Base-by-base conservation (phyloP, 169 alveolate species). In the Neospora caninum region DNA sequence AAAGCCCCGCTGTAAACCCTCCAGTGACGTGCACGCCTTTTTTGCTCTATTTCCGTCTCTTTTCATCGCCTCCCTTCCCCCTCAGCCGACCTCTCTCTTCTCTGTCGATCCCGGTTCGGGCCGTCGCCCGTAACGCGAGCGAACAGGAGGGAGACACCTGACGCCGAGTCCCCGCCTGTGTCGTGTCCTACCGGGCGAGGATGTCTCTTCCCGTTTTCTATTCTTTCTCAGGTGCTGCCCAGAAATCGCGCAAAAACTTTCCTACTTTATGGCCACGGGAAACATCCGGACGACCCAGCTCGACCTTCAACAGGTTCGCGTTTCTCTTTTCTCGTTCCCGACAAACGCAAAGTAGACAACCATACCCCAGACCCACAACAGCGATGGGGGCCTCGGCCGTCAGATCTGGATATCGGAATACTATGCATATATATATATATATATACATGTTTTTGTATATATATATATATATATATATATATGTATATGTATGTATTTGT, bases 221-320 rank as follows among this genome's bases (percentile, higher is more conserved):
- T 49, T 49, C 58, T 13, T n/a, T 27, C 42, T 22, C 92, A 82
- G 89, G 13, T 92, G 95, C 83, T 92, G 91, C 20, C 92, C 93
- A 18, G 92, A 91, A 58, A 80, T 86, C 13, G 86, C 88, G 49
- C 93, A 86, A 41, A 73, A 89, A 69, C 49, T 92, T 34, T 53
- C 69, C 93, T 98, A 98, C 95, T 99, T 99, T 96, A 96, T 98
- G 97, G 99, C 99, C 53, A 99, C 99, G 10, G 99, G 99, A 27
- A 99, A 98, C 94, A 96, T 99, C 43, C 97, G 97, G 45, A 97
- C 94, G 64, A 88, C 95, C 91, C 97, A 97, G 89, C 96, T 96
- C 34, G 98, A 97, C 49, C 96, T 97, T 0, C 96, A 95, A 53
- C 98, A 94, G 95, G 95, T 93, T 4, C 34, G 84, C 58, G 34